Conservation (phyloP, 1,284 basidiomycete species). For the Ustilago lituana region DNA sequence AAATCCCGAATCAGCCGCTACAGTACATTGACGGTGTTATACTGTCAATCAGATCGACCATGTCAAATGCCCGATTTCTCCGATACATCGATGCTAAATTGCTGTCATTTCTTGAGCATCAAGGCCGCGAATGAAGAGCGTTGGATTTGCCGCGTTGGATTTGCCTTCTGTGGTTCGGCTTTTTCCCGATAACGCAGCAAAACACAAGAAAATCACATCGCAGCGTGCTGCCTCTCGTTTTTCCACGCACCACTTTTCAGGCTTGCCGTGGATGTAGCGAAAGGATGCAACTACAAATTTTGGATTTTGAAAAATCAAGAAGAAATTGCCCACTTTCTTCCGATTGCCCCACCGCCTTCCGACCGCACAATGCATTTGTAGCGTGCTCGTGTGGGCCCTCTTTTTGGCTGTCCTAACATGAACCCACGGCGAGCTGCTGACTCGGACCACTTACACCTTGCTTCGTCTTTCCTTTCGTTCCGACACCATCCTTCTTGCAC, state of each 20-base stretch:
- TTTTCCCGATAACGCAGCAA: no score
- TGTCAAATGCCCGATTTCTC: constrained; percentile 12
- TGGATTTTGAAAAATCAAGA: not conserved
- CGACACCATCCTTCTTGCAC: not conserved
- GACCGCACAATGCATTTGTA: constrained; percentile 3
- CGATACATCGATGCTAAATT: no score
- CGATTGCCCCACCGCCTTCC: constrained; percentile 10
- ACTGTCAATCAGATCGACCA: no score
- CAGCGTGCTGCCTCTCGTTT: constrained; percentile 21
- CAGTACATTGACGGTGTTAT: no score
- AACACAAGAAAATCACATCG: not conserved
- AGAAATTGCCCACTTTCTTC: constrained; percentile 12
- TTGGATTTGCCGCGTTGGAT: constrained; percentile 21
- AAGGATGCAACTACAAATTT: no score
- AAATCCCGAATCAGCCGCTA: no score
- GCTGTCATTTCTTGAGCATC: not conserved
- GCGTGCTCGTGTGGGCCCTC: constrained; percentile 1
- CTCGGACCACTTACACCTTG: constrained; percentile 11
- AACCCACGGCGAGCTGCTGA: constrained; percentile 2
- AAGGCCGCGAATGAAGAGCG: constrained; percentile 17
- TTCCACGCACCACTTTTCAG: no score
- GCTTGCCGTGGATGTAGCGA: no score
- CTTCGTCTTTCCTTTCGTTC: not conserved
- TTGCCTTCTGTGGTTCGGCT: no score
- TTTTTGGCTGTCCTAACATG: no score